Evolutionary conservation across 768 basidiomycete genomes (phyloP).

Genomic region (Termitomyces sp.): DNA sequence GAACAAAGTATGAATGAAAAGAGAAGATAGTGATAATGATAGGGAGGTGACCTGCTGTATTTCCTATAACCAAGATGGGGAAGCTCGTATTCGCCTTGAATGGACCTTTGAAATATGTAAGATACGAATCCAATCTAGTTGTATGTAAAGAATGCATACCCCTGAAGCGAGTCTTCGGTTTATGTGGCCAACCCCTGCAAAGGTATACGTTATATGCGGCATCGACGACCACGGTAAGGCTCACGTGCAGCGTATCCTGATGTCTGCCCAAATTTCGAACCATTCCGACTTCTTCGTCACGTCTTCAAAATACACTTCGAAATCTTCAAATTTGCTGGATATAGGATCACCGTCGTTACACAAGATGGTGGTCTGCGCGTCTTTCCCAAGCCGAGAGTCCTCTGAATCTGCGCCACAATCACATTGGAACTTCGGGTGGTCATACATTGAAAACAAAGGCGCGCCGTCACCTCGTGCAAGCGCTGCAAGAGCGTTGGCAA

Average conservation of each 20-base stretch:
- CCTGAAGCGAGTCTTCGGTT: slow-evolving; percentile 23
- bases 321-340: slow-evolving; percentile 25
- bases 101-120: slow-evolving; percentile 21
- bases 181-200: slow-evolving; percentile 24
- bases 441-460: slow-evolving; percentile 22
- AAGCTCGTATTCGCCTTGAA: slow-evolving; percentile 30
- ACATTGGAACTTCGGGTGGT: slow-evolving; percentile 27
- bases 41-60: slow-evolving; percentile 22
- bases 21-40: background rate
- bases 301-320: slow-evolving; percentile 27
- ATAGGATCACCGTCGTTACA: slow-evolving; percentile 37
- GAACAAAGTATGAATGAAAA: background rate
- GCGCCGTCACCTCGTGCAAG: slow-evolving; percentile 32
- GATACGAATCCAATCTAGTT: background rate
- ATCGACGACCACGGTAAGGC: slow-evolving; percentile 10
- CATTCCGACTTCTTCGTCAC: slow-evolving; percentile 26
- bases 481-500: slow-evolving; percentile 36
- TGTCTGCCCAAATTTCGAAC: slow-evolving; percentile 30
- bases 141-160: slow-evolving; percentile 10
- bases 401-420: slow-evolving; percentile 22
- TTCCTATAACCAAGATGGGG: slow-evolving; percentile 28
- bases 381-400: slow-evolving; percentile 9
- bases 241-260: slow-evolving; percentile 31
- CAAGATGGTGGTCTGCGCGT: slow-evolving; percentile 24
- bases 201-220: background rate